These are phyloP conservation scores for Metschnikowia arizonensis DNA, from an alignment of 805 yeast genomes.

Conservation along the genomic window DNA sequence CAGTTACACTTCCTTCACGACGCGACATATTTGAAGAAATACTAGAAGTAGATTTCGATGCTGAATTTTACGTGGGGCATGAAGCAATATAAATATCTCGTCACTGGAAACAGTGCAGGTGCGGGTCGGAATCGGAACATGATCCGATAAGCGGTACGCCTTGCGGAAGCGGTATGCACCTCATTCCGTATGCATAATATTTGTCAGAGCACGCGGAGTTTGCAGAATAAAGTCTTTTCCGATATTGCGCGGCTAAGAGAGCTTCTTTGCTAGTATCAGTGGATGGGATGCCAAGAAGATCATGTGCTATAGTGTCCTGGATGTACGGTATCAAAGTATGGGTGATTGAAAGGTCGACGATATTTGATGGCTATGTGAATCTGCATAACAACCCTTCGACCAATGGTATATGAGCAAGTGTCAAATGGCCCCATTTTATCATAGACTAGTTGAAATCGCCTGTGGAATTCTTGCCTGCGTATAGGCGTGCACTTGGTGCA, in stretches of 20 bases:
- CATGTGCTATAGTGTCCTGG: no score
- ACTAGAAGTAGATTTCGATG: background rate
- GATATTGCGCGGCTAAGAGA: slow-evolving; percentile 2
- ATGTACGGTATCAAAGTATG: no score
- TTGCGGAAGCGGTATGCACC: background rate
- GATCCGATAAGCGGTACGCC: slow-evolving; percentile 1
- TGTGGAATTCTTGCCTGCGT: background rate
- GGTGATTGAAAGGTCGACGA: no score
- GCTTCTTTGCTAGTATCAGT: background rate
- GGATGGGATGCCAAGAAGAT: no score
- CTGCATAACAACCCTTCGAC: no score
- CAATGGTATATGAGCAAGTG: background rate
- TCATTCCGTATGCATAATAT: background rate
- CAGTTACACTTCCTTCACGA: slow-evolving; percentile 11
- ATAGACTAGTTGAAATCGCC: background rate
- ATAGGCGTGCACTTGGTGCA: background rate
- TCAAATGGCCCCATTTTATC: background rate
- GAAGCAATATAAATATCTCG: background rate
- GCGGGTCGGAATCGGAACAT: slow-evolving; percentile 3
- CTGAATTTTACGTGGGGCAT: background rate
- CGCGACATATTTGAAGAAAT: slow-evolving; percentile 3
- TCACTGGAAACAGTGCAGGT: background rate
- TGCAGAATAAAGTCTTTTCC: background rate
- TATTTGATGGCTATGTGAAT: no score
- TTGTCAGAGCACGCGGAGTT: background rate